Evolutionary conservation across 768 basidiomycete genomes (phyloP), one percentile per base, ranked within the genome.

Genomic region (Pisolithus orientalis): DNA sequence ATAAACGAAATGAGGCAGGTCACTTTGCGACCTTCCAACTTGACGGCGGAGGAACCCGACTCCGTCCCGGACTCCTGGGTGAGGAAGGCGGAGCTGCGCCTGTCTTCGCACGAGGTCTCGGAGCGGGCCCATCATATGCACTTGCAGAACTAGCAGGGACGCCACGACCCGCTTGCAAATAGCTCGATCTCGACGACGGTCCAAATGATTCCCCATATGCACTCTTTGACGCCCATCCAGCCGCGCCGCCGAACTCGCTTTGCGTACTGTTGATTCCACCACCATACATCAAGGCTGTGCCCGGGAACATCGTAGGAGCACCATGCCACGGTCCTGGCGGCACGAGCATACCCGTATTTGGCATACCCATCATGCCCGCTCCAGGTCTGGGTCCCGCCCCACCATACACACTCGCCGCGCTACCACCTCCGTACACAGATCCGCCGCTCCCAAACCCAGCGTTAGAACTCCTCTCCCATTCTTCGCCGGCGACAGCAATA

Each of bases 401-500:
- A 3, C 77, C 76, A 59, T 77, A 79, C 45, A 77, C 74, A 55
- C 76, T 77, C 37, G 75, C 74, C 2, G 74, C 69, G 38, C 69
- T 70, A 28, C 66, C 65, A 8, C 67, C 66, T n/a, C 68, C 66
- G 44, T 69, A 70, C 29, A 64, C 66, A 39, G 69, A 67, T 25
- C 70, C 72, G 39, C 62, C 64, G 6, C 66, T 60, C 14, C 72
- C 72, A 55, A 70, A 72, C 16, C 80, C 79, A 28, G 77, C 57
- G 37, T 72, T 79, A 49, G 87, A 90, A 6, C 81, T 78, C 32
- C 90, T 83, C 63, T 94, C 91, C 91, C 91, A 94, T 63, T 93
- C 90, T 31, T 93, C 91, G 17, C 79, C 89, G n/a, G 91, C 91
- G 7, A 84, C 82, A 7, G 83, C 85, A 79, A 92, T 85, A 5